phyloP scores from a whole-genome alignment of 192 early-diverging fungal genomes.

The Entomortierella chlamydospora region DNA sequence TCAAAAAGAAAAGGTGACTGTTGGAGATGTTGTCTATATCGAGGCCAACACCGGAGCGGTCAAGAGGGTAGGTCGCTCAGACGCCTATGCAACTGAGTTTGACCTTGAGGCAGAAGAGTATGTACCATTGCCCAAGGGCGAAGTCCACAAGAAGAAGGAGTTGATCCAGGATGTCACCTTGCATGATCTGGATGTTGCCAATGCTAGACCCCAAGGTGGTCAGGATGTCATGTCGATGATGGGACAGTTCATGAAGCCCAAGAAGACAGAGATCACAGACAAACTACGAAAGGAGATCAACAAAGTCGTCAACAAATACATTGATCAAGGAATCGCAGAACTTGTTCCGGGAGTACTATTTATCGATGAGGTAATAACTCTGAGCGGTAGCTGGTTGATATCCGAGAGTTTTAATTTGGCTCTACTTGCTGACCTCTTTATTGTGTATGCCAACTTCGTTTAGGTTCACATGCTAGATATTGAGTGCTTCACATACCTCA shows the following conservation, averaged over 20 bases:
- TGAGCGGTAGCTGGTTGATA: background rate
- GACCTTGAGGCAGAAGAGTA: conserved; percentile 99
- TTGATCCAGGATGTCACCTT: conserved; percentile 97
- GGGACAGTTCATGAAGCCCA: conserved; percentile 98
- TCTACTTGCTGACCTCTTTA: background rate
- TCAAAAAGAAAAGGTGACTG: conserved; percentile 95
- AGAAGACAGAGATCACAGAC: conserved; percentile 99
- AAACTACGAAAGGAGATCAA: conserved; percentile 98
- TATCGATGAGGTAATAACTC: conserved; percentile 85
- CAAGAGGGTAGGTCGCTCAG: conserved; percentile 96
- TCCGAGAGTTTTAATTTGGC: background rate
- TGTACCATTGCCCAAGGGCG: conserved; percentile 97
- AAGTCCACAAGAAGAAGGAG: conserved; percentile 99
- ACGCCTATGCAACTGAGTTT: conserved; percentile 98
- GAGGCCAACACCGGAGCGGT: conserved; percentile 98
- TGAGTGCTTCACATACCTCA: conserved; percentile 99
- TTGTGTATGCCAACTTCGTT: background rate
- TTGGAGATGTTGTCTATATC: conserved; percentile 99
- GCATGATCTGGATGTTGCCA: conserved; percentile 97
- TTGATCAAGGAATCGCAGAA: conserved; percentile 97
- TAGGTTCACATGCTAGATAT: conserved; percentile 99
- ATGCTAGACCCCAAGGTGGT: conserved; percentile 95
- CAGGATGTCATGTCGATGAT: conserved; percentile 99
- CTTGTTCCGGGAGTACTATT: conserved; percentile 98
- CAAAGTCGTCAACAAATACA: conserved; percentile 98